Conservation (phyloP, 352 stramenopile genomes). For the Globisporangium rhizosaccharum region DNA sequence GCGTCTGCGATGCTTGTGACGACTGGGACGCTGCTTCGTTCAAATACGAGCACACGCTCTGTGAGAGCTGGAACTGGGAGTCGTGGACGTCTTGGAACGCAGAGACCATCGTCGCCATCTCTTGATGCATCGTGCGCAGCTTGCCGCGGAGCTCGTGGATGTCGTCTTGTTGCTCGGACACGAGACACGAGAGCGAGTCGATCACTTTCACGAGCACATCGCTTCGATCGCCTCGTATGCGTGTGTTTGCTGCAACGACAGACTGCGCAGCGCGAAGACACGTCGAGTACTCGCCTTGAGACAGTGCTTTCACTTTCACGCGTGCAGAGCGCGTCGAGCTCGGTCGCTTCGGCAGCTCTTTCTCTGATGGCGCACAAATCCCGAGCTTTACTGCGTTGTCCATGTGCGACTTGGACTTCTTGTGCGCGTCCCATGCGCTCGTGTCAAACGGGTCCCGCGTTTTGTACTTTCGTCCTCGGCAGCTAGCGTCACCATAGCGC, state of each 20-base stretch:
- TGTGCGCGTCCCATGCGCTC: constrained; percentile 24
- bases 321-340: neutral
- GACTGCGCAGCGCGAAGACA: constrained; percentile 9
- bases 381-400: constrained; percentile 10
- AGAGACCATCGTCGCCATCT: constrained; percentile 5
- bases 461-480: constrained; percentile 29
- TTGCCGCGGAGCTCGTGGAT: constrained; percentile 10
- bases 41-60: constrained; percentile 13
- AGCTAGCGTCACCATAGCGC: constrained; percentile 13
- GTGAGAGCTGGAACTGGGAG: constrained; percentile 10
- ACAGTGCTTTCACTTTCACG: neutral
- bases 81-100: constrained; percentile 16
- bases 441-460: constrained; percentile 20
- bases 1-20: neutral
- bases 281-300: neutral
- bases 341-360: neutral
- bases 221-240: constrained; percentile 18
- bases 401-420: constrained; percentile 19
- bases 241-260: constrained; percentile 18
- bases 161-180: constrained; percentile 42
- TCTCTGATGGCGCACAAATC: neutral
- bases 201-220: constrained; percentile 35
- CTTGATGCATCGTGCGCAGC: constrained; percentile 3
- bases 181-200: constrained; percentile 32
- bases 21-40: constrained; percentile 4